Percentiles rank a stretch among this genome's conserved stretches.
phyloP scores from a whole-genome alignment of 257 asterid species.

The Solanum appendiculatum region DNA sequence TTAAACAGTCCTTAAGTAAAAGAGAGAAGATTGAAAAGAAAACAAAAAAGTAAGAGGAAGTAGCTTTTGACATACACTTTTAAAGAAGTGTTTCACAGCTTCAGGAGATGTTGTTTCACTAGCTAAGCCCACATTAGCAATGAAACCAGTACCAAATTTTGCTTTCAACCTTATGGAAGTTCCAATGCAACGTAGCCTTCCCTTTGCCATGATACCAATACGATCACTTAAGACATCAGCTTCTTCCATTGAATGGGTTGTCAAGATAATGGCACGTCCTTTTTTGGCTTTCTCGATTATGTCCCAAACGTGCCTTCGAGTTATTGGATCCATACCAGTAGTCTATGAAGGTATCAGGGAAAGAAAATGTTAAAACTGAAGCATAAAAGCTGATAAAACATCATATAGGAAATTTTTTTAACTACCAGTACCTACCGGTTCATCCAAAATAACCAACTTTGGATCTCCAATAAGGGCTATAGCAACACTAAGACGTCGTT shows the following conservation, averaged over 20 bases:
- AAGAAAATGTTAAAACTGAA: not conserved
- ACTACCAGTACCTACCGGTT: conserved; percentile 49
- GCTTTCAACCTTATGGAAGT: conserved; percentile 89
- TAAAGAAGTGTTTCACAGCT: conserved; percentile 72
- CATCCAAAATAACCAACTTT: conserved; percentile 72
- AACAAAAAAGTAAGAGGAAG: not conserved
- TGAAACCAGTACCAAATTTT: conserved; percentile 78
- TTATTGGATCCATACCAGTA: conserved; percentile 94
- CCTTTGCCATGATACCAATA: conserved; percentile 94
- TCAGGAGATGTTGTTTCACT: conserved; percentile 25
- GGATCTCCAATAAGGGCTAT: conserved; percentile 91
- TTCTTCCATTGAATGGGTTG: conserved; percentile 98
- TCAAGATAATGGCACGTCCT: conserved; percentile 81
- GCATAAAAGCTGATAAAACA: not conserved
- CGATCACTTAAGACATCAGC: conserved; percentile 89
- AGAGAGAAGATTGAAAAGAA: not conserved
- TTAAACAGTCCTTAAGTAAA: not conserved
- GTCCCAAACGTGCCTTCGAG: conserved; percentile 92
- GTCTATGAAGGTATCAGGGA: conserved; percentile 32
- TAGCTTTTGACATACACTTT: conserved; percentile 38
- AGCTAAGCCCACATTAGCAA: conserved; percentile 66
- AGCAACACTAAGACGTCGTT: conserved; percentile 86
- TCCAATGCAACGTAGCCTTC: conserved; percentile 95
- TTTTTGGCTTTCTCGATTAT: conserved; percentile 77
- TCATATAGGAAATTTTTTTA: not conserved